Evolutionary conservation across 2,329 filamentous ascomycete species (phyloP), one percentile per base, ranked within the genome.

Genomic region (Stemphylium vesicarium): DNA sequence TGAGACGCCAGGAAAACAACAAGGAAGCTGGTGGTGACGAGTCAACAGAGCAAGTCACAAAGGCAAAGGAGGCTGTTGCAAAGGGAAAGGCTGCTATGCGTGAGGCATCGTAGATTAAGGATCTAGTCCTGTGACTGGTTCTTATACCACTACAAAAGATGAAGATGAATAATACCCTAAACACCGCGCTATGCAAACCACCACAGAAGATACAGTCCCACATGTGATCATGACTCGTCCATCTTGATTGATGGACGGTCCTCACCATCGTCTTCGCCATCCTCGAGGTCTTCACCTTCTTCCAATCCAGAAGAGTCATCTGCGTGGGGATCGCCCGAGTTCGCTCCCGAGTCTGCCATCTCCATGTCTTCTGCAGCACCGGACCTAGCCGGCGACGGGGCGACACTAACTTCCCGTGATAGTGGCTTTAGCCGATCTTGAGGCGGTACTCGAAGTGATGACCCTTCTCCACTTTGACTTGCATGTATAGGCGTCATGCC

Each of bases 21-120:
- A 78, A 79, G 60, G 74, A 75, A 32, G 68, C 68, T 18, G 75
- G 68, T 18, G 73, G 70, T 13, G 68, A 76, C 22, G 75, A 71
- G 48, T 63, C 74, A 13, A 63, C 75, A 3, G 78, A 78, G 45
- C 77, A 82, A 50, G 67, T 81, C 60, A 77, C 75, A 39, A 81
- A 81, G 49, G 79, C 77, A n/a, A 69, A 75, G 60, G 71, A 71
- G 22, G 75, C 72, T 22, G 64, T 80, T 47, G 69, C 67, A n/a
- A 73, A 74, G 45, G 79, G 75, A 10, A 75, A 76, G 64, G 69
- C 68, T 48, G 72, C 68, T 37, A 62, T 79, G 47, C 61, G 64
- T 31, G 73, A 80, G 61, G 69, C 57, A 24, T 62, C 62, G 31
- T 69, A 60, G 48, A 43, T 24, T 44, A 8, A 20, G 24, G 9